Evolutionary conservation across 495 filamentous ascomycete genomes (phyloP).

Genomic region (Podospora didyma): DNA sequence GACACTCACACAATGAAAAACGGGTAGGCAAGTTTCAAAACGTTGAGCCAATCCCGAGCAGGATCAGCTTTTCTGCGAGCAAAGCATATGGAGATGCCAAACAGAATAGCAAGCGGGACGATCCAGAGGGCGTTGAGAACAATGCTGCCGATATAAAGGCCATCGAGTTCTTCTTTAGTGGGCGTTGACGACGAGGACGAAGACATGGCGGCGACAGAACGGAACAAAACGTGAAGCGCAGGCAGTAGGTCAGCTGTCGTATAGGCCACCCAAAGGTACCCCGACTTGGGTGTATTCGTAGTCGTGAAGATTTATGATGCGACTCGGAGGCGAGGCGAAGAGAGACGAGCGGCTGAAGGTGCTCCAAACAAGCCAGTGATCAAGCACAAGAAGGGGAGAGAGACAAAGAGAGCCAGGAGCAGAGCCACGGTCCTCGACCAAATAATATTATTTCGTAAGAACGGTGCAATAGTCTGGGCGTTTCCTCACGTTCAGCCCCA

Average conservation of each 20-base stretch:
- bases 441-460: too few species aligned
- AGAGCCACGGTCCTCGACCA: not conserved
- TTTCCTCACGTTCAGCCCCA: too few species aligned
- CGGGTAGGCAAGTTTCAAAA: not conserved
- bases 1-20: not conserved
- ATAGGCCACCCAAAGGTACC: too few species aligned
- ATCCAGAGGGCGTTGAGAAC: not conserved
- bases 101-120: not conserved
- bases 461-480: too few species aligned
- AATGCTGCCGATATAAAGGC: not conserved
- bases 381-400: conserved; percentile 1
- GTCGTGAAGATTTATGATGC: too few species aligned
- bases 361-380: not conserved
- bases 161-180: not conserved
- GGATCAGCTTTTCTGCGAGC: not conserved
- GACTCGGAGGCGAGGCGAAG: too few species aligned
- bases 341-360: not conserved
- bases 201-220: not conserved
- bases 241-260: too few species aligned
- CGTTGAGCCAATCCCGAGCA: not conserved
- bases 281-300: too few species aligned
- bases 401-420: not conserved
- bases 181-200: too few species aligned
- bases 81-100: not conserved
- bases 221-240: not conserved